These are phyloP conservation scores for Fusarium lateritium DNA, from an alignment of 2,329 filamentous ascomycete species.

Conservation along the genomic window DNA sequence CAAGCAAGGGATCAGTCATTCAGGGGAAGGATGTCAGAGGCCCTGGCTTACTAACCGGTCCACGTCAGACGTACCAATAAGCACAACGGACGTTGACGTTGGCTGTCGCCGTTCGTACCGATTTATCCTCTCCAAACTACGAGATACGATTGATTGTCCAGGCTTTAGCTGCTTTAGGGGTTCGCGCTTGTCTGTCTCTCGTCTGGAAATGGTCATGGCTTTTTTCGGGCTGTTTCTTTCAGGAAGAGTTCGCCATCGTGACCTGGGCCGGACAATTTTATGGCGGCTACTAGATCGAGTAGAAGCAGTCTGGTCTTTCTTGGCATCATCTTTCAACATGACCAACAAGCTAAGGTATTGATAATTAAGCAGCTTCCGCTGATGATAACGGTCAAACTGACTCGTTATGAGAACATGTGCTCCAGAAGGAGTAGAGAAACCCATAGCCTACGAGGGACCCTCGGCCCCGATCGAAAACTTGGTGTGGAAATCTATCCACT, in stretches of 20 bases:
- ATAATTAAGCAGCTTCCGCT: conserved; percentile 1
- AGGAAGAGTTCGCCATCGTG: conserved; percentile 1
- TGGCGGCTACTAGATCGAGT: conserved; percentile 14
- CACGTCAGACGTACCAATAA: conserved; percentile 30
- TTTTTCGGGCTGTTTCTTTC: conserved; percentile 34
- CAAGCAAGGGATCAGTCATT: conserved; percentile 35
- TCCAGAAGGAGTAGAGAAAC: background rate
- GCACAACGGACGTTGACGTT: conserved; percentile 34
- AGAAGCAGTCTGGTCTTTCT: conserved; percentile 10
- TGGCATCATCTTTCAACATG: conserved; percentile 14
- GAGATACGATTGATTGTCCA: conserved; percentile 47
- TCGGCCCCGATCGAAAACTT: conserved; percentile 5
- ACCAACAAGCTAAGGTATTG: conserved; percentile 4
- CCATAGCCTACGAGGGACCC: conserved; percentile 5
- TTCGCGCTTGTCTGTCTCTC: conserved; percentile 35
- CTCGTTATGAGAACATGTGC: conserved; percentile 4
- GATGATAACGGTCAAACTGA: conserved; percentile 12
- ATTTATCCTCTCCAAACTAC: conserved; percentile 13
- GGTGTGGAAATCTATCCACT: conserved; percentile 21
- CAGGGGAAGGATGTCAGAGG: conserved; percentile 21
- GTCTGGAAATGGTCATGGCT: conserved; percentile 36
- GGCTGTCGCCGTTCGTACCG: conserved; percentile 19
- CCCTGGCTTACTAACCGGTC: conserved; percentile 26
- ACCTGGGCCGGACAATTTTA: conserved; percentile 22
- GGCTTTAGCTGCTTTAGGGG: conserved; percentile 39